Conservation (phyloP, 495 filamentous ascomycete species). For the Melanomma pulvis-pyrius region DNA sequence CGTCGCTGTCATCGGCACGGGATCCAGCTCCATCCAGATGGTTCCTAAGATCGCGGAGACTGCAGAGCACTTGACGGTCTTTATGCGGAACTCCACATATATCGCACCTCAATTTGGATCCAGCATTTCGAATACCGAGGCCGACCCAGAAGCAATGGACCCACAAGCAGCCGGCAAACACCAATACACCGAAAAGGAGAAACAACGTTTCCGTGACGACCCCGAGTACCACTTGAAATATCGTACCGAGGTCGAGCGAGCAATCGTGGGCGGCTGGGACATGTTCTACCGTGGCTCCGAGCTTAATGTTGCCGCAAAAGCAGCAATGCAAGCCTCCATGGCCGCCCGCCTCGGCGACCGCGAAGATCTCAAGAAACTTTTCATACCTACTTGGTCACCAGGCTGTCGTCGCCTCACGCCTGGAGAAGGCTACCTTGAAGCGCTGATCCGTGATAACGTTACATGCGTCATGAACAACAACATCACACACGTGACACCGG, state of each 20-base stretch:
- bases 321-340: slow-evolving; percentile 40
- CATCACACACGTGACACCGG: slow-evolving; percentile 42
- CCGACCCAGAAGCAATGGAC: slow-evolving; percentile 6
- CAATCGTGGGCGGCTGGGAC: slow-evolving; percentile 3
- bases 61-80: slow-evolving; percentile 9
- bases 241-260: slow-evolving; percentile 14
- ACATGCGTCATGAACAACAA: slow-evolving; percentile 33
- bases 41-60: slow-evolving; percentile 11
- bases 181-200: slow-evolving; percentile 13
- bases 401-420: slow-evolving; percentile 43
- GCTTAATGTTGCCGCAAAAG: slow-evolving; percentile 3
- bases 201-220: slow-evolving; percentile 16
- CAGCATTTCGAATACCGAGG: slow-evolving; percentile 1
- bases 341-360: slow-evolving; percentile 45
- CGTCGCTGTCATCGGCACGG: slow-evolving; percentile 23
- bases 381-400: slow-evolving; percentile 41
- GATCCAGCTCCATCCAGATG: slow-evolving; percentile 12
- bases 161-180: slow-evolving; percentile 7
- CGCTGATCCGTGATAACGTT: slow-evolving; percentile 45
- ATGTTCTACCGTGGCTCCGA: slow-evolving; percentile 3
- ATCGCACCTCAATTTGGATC: slow-evolving; percentile 14
- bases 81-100: slow-evolving; percentile 16
- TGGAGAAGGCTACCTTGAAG: slow-evolving; percentile 45
- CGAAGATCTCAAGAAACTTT: slow-evolving; percentile 40
- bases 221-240: slow-evolving; percentile 3